phyloP scores from a whole-genome alignment of 306 rosid genomes.

The Medicago truncatula region MtrunA17r5.0-ANR NC_053043.1:7266001-7266500 shows the following conservation, averaged over 20 bases:
- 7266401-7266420: conserved; percentile 31
- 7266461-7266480: conserved; percentile 39
- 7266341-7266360: conserved; percentile 45
- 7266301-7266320: conserved; percentile 99
- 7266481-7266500: conserved; percentile 87
- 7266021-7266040: conserved; percentile 99
- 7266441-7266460: conserved; percentile 1
- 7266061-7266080: conserved; percentile 98
- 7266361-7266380: conserved; percentile 32
- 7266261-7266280: conserved; percentile 98
- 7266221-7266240: conserved; percentile 27
- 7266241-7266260: conserved; percentile 99
- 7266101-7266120: conserved; percentile 98
- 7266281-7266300: conserved; percentile 91
- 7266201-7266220: conserved; percentile 34
- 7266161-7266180: conserved; percentile 11
- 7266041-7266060: conserved; percentile 95
- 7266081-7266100: conserved; percentile 99
- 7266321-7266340: conserved; percentile 82
- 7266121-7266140: conserved; percentile 94
- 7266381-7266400: conserved; percentile 37
- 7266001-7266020: conserved; percentile 57
- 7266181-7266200: conserved; percentile 7
- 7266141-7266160: conserved; percentile 81
- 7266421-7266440: neutral